Conservation (phyloP, 768 basidiomycete genomes). For the Daedalea quercina region DNA sequence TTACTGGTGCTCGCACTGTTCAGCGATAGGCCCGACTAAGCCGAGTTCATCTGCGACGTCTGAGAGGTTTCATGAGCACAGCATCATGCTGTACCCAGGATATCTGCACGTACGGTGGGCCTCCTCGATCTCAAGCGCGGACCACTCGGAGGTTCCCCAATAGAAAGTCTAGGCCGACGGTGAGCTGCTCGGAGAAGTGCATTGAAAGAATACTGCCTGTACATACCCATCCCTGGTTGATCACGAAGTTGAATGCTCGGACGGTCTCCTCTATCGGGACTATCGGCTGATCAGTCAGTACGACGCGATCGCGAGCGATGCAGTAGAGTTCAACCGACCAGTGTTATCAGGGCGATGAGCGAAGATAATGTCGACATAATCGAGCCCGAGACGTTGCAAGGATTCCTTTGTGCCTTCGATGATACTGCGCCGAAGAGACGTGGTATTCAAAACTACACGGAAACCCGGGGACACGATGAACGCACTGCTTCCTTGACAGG, state of each 20-base stretch:
- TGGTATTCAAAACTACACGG: neutral
- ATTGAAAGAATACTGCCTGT: neutral
- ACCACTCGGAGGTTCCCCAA: constrained; percentile 80
- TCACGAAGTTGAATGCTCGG: constrained; percentile 75
- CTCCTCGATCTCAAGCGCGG: constrained; percentile 31
- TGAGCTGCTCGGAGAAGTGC: neutral
- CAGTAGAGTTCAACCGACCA: constrained; percentile 26
- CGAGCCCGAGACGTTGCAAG: constrained; percentile 60
- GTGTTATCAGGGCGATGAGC: constrained; percentile 64
- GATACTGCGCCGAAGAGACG: constrained; percentile 34
- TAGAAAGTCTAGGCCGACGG: constrained; percentile 44
- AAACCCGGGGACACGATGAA: constrained; percentile 4
- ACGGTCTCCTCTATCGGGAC: constrained; percentile 75
- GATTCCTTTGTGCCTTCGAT: constrained; percentile 68
- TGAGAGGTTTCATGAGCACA: constrained; percentile 14
- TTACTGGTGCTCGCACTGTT: constrained; percentile 69
- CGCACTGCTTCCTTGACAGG: constrained; percentile 56
- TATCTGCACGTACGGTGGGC: constrained; percentile 19
- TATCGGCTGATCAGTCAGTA: neutral
- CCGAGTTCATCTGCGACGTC: constrained; percentile 61
- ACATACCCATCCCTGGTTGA: constrained; percentile 59
- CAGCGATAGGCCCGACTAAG: constrained; percentile 65
- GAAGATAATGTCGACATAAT: constrained; percentile 69
- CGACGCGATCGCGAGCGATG: no score
- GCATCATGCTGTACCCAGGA: neutral